These are phyloP conservation scores for Cryptosporidium muris DNA, from an alignment of 169 alveolate genomes.

Conservation along the genomic window DNA sequence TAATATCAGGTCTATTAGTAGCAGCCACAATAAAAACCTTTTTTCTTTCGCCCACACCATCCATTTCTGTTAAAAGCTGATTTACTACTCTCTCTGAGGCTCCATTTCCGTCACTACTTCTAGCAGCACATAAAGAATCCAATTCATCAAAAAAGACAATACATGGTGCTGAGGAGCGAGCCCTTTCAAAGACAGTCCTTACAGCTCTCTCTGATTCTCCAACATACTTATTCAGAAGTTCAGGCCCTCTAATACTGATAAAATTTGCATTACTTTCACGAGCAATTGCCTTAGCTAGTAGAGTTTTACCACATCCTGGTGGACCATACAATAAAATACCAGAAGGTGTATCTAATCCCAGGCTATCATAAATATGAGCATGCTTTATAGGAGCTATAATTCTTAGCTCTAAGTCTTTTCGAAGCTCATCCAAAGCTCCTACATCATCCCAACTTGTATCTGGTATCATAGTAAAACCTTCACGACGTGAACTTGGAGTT, in stretches of 20 bases:
- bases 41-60: conserved; percentile 93
- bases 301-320: conserved; percentile 98
- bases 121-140: conserved; percentile 95
- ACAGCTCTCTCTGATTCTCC: conserved; percentile 99
- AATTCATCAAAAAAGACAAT: conserved; percentile 98
- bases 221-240: conserved; percentile 96
- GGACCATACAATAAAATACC: conserved; percentile 99
- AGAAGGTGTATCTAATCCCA: conserved; percentile 92
- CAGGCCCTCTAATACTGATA: conserved; percentile 96
- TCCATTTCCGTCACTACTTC: conserved; percentile 89
- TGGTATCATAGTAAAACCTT: conserved; percentile 95
- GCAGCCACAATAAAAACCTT: conserved; percentile 98
- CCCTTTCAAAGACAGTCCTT: conserved; percentile 96
- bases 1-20: conserved; percentile 98
- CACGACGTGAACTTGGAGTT: conserved; percentile 93
- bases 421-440: conserved; percentile 92
- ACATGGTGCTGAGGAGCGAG: conserved; percentile 96
- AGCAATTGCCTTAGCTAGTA: conserved; percentile 97
- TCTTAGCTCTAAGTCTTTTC: conserved; percentile 89
- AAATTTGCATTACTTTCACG: conserved; percentile 95
- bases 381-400: conserved; percentile 92
- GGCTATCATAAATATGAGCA: conserved; percentile 87
- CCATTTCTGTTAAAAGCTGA: conserved; percentile 97
- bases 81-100: conserved; percentile 97
- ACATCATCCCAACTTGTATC: conserved; percentile 94